Conservation (phyloP, 352 stramenopile species). For the Phytopythium boreale region DNA sequence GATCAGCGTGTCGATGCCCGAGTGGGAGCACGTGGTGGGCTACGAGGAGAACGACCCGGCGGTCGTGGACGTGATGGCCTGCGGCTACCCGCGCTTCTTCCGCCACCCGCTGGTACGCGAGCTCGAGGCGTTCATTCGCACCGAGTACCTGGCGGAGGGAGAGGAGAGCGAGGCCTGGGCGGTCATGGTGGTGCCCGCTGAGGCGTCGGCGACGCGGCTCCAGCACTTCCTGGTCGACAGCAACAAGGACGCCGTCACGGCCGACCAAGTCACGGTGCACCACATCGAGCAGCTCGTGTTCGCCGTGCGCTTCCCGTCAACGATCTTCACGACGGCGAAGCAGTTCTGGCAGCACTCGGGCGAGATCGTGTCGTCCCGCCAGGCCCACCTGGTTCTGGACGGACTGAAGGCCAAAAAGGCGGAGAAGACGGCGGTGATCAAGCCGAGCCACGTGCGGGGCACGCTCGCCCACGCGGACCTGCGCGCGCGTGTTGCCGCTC, state of each 20-base stretch:
- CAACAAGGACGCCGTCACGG: conserved; percentile 19
- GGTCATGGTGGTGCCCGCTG: conserved; percentile 48
- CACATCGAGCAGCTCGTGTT: conserved; percentile 47
- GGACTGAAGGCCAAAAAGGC: conserved; percentile 26
- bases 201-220: conserved; percentile 51
- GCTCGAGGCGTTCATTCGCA: conserved; percentile 40
- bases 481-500: conserved; percentile 41
- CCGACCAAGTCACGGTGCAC: conserved; percentile 29
- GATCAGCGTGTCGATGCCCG: conserved; percentile 81
- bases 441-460: conserved; percentile 11
- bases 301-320: conserved; percentile 73
- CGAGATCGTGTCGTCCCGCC: conserved; percentile 88
- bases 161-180: conserved; percentile 22
- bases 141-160: conserved; percentile 17
- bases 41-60: conserved; percentile 87
- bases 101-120: conserved; percentile 83
- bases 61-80: conserved; percentile 69
- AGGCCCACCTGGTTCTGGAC: conserved; percentile 64
- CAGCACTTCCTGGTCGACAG: conserved; percentile 62
- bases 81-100: conserved; percentile 93
- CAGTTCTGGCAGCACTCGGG: conserved; percentile 94
- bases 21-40: conserved; percentile 82
- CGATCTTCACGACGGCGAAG: conserved; percentile 52
- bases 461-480: conserved; percentile 35
- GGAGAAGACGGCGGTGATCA: neutral